Evolutionary conservation across 2,329 filamentous ascomycete species (phyloP).

Genomic region (Cryphonectria parasitica): DNA sequence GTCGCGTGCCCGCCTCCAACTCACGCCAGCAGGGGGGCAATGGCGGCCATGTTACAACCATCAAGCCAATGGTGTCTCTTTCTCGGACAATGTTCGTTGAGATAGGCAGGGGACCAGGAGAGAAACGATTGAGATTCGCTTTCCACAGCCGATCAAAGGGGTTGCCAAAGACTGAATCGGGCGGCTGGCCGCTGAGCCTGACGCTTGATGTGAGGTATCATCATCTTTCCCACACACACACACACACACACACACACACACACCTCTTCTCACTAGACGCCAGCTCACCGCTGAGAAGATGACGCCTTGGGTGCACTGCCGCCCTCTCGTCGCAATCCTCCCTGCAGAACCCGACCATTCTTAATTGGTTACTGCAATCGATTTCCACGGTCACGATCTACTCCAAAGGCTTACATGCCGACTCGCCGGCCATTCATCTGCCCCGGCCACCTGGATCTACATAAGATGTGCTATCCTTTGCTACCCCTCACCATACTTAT

Average conservation of each 20-base stretch:
- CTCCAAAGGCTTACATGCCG: constrained; percentile 18
- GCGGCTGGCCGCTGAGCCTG: not conserved
- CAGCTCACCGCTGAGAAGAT: constrained; percentile 2
- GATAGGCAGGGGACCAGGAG: not conserved
- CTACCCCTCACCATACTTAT: constrained; percentile 12
- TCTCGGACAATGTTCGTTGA: not conserved
- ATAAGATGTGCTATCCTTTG: constrained; percentile 13
- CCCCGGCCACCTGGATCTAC: constrained; percentile 18
- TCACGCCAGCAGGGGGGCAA: constrained; percentile 9
- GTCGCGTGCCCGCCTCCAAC: constrained; percentile 15
- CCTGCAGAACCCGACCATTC: not conserved
- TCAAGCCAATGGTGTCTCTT: constrained; percentile 12
- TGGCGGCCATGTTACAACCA: not conserved
- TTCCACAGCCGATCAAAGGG: not conserved
- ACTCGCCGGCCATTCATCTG: constrained; percentile 10
- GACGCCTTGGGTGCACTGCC: constrained; percentile 3
- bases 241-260: not conserved
- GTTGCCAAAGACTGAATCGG: not conserved
- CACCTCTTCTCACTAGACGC: not conserved
- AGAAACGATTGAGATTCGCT: constrained; percentile 3
- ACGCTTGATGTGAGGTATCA: constrained; percentile 1
- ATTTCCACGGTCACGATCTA: constrained; percentile 1
- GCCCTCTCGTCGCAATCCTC: not conserved
- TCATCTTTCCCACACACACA: not conserved
- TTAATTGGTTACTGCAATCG: constrained; percentile 1